These are phyloP conservation scores for Chenopodium formosanum DNA, from an alignment of 148 eudicot species.

Conservation along the genomic window DNA sequence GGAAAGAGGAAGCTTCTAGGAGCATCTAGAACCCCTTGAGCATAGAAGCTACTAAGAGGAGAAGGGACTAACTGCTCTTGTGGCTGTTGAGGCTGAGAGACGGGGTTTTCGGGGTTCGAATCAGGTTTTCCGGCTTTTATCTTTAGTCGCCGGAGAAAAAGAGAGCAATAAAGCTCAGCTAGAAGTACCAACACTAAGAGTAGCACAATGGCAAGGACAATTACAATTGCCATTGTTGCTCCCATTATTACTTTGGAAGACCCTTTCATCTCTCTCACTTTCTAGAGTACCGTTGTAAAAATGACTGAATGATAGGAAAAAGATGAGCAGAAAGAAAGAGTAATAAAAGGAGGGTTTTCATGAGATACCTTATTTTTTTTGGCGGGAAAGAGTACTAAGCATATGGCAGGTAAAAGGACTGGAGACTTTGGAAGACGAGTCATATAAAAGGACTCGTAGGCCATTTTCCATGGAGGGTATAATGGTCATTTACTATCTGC, in stretches of 20 bases:
- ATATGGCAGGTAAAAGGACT: slow-evolving; percentile 30
- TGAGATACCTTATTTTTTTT: slow-evolving; percentile 32
- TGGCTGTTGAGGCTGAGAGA: slow-evolving; percentile 17
- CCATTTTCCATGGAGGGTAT: slow-evolving; percentile 24
- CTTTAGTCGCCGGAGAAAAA: slow-evolving; percentile 44
- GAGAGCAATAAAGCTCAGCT: slow-evolving; percentile 71
- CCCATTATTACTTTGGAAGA: slow-evolving; percentile 66
- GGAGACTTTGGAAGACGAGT: slow-evolving; percentile 31
- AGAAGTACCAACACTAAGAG: slow-evolving; percentile 59
- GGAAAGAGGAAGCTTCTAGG: slow-evolving; percentile 79
- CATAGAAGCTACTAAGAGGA: slow-evolving; percentile 49
- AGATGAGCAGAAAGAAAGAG: not conserved
- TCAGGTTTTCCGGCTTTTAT: slow-evolving; percentile 11
- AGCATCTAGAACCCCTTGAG: slow-evolving; percentile 65
- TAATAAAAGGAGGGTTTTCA: slow-evolving; percentile 23
- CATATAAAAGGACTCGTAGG: slow-evolving; percentile 21
- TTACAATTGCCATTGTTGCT: slow-evolving; percentile 56
- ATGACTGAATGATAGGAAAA: not conserved
- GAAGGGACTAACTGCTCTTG: slow-evolving; percentile 24
- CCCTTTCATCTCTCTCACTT: slow-evolving; percentile 47
- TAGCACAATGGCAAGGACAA: slow-evolving; percentile 47
- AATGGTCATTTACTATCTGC: slow-evolving; percentile 20
- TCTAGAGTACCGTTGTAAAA: slow-evolving; percentile 13
- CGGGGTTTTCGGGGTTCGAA: slow-evolving; percentile 16
- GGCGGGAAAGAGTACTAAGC: slow-evolving; percentile 50